A percentile compares a stretch with the other conserved stretches of the same genome.
Evolutionary conservation across 2,329 filamentous ascomycete genomes (phyloP).

Genomic region (Raffaelea deltoideospora): DNA sequence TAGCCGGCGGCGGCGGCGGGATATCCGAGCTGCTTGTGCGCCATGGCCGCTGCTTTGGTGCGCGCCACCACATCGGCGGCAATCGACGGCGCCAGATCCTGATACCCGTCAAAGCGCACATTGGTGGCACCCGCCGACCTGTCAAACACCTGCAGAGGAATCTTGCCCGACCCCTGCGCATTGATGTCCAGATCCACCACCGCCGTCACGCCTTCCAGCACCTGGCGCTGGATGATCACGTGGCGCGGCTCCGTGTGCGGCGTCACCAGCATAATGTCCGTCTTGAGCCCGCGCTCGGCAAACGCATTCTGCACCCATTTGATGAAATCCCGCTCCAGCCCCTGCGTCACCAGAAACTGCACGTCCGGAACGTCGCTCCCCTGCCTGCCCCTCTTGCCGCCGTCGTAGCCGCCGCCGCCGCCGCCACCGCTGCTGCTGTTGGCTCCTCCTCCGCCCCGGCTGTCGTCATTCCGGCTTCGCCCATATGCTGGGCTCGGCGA

Average conservation of each 20-base stretch:
- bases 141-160: conserved; percentile 76
- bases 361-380: conserved; percentile 73
- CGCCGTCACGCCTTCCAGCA: conserved; percentile 75
- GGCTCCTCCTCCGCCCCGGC: too few relatives aligned
- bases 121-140: conserved; percentile 58
- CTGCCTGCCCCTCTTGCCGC: conserved; percentile 33
- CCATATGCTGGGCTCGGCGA: conserved; percentile 49
- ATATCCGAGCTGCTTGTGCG: conserved; percentile 16
- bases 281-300: conserved; percentile 51
- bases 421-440: conserved; percentile 41
- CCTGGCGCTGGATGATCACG: conserved; percentile 69
- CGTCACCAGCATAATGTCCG: conserved; percentile 66
- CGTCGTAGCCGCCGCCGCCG: conserved; percentile 15
- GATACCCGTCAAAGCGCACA: conserved; percentile 76
- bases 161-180: conserved; percentile 55
- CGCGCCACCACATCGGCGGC: conserved; percentile 70
- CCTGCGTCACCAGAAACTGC: conserved; percentile 69
- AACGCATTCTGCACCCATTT: conserved; percentile 70
- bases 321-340: conserved; percentile 66
- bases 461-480: conserved; percentile 34
- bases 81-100: conserved; percentile 61
- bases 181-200: conserved; percentile 61
- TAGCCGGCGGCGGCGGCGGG: conserved; percentile 5
- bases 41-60: conserved; percentile 32
- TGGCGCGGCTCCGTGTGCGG: conserved; percentile 56